Conservation (phyloP, 768 basidiomycete genomes). For the Vishniacozyma victoriae region DNA sequence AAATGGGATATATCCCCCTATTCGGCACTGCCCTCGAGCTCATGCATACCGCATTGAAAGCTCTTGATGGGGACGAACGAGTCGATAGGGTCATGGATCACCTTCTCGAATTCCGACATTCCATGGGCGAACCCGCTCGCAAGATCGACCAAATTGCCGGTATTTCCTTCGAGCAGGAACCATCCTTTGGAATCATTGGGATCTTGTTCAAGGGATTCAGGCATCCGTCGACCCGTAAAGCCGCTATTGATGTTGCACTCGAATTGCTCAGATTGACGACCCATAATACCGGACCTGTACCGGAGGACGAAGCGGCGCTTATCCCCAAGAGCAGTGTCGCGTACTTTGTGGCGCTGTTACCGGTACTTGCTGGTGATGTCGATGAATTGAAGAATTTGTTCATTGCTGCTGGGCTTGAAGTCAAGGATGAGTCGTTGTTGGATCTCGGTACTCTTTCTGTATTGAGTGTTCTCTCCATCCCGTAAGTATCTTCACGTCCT, state of each 20-base stretch:
- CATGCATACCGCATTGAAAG: conserved; percentile 62
- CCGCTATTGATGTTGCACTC: conserved; percentile 51
- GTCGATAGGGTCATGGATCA: conserved; percentile 33
- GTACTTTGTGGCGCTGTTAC: conserved; percentile 34
- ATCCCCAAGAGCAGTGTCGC: conserved; percentile 14
- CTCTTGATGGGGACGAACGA: conserved; percentile 51
- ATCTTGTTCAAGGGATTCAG: conserved; percentile 83
- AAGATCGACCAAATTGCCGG: conserved; percentile 69
- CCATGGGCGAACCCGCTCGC: conserved; percentile 61
- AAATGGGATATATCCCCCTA: conserved; percentile 63
- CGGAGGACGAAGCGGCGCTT: conserved; percentile 8
- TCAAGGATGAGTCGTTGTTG: not conserved
- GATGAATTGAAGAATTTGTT: conserved; percentile 59
- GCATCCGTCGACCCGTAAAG: conserved; percentile 57
- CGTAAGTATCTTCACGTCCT: conserved; percentile 21
- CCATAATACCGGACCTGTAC: not conserved
- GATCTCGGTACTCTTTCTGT: conserved; percentile 10
- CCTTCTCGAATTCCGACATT: conserved; percentile 57
- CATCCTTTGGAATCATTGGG: conserved; percentile 75
- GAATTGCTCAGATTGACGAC: conserved; percentile 49
- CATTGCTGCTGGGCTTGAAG: conserved; percentile 56
- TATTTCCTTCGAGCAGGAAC: conserved; percentile 69
- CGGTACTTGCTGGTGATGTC: conserved; percentile 20
- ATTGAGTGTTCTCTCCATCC: conserved; percentile 25
- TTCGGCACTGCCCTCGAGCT: conserved; percentile 64